phyloP scores from a whole-genome alignment of 441 rosid genomes.

The Adansonia madagascariensis region DNA sequence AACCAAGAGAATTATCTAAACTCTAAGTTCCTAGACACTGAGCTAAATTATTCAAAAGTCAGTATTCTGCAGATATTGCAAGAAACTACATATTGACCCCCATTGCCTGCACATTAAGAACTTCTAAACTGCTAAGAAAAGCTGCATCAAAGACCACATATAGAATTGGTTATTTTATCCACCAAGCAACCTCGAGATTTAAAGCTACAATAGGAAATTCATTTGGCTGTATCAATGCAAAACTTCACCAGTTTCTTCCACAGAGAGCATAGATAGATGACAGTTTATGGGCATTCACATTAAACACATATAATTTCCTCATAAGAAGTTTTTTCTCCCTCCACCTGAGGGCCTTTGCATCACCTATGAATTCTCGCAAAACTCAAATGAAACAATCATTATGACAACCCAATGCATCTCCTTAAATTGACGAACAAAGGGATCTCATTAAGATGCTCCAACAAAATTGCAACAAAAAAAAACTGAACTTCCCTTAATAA shows the following conservation, averaged over 20 bases:
- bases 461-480: not conserved
- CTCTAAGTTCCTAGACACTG: not conserved
- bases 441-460: not conserved
- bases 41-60: constrained; percentile 7
- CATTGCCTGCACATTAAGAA: not conserved
- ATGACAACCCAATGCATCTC: not conserved
- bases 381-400: not conserved
- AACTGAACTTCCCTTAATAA: not conserved
- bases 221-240: not conserved
- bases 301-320: not conserved
- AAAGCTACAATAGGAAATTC: not conserved
- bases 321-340: not conserved
- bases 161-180: not conserved
- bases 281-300: not conserved
- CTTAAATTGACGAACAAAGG: constrained; percentile 4
- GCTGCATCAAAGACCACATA: not conserved
- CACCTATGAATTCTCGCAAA: not conserved
- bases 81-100: not conserved
- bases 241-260: not conserved
- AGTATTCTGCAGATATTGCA: not conserved
- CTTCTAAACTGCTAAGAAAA: not conserved
- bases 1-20: not conserved
- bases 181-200: not conserved
- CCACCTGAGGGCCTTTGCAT: not conserved
- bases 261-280: not conserved